Conservation (phyloP, 768 basidiomycete genomes). For the Hemileccinum rubropunctum region DNA sequence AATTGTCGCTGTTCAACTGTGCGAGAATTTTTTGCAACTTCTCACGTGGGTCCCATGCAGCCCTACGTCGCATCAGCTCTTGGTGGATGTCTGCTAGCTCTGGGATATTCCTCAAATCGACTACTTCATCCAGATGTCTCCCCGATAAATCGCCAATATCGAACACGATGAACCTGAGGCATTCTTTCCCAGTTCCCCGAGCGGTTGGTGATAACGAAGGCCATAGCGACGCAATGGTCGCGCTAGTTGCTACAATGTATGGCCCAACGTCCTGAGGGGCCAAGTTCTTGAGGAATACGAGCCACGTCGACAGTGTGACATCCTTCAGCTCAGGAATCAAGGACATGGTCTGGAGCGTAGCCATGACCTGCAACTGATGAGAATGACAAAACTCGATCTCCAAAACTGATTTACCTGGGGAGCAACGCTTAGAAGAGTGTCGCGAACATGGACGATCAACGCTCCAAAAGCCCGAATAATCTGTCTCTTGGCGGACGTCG, state of each 20-base stretch:
- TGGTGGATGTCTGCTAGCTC: constrained; percentile 50
- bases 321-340: constrained; percentile 69
- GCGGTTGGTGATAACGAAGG: constrained; percentile 50
- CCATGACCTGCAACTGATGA: constrained; percentile 72
- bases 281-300: constrained; percentile 68
- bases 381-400: constrained; percentile 2
- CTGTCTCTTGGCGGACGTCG: constrained; percentile 63
- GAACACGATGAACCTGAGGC: constrained; percentile 68
- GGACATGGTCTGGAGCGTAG: constrained; percentile 90
- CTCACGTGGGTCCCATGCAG: constrained; percentile 48
- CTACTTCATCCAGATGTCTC: constrained; percentile 69
- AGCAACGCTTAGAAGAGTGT: constrained; percentile 69
- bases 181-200: constrained; percentile 51
- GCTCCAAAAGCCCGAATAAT: constrained; percentile 78
- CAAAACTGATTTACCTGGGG: constrained; percentile 66
- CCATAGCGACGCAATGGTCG: constrained; percentile 83
- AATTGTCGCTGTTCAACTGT: constrained; percentile 76
- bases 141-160: constrained; percentile 56
- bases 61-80: constrained; percentile 45
- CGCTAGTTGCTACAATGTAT: constrained; percentile 83
- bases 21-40: constrained; percentile 66
- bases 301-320: constrained; percentile 79
- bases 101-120: constrained; percentile 69
- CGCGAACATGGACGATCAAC: constrained; percentile 68
- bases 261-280: constrained; percentile 70